Conservation (phyloP, 1,139 yeast species). For the Hansenula sp. region DNA sequence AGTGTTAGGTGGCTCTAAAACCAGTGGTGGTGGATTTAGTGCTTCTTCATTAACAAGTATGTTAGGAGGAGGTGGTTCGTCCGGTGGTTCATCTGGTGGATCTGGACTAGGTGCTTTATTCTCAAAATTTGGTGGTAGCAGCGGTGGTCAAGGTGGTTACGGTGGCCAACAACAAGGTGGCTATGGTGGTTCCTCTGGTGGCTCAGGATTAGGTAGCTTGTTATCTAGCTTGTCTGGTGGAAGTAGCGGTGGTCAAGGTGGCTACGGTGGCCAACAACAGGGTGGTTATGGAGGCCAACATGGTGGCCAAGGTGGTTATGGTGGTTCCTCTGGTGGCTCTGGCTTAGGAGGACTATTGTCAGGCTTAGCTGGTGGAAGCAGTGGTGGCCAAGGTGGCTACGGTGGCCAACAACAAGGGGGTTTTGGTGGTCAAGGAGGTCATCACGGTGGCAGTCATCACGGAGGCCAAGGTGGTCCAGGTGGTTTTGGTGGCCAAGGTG, state of each 20-base stretch:
- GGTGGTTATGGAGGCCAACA: slow-evolving; percentile 1
- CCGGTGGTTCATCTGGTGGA: slow-evolving; percentile 6
- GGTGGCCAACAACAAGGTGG: slow-evolving; percentile 3
- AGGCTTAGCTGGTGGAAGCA: background rate
- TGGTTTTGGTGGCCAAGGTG: background rate
- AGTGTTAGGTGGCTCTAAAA: slow-evolving; percentile 11
- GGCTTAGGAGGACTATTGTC: too few species aligned
- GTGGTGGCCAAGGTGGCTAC: background rate
- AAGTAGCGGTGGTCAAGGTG: background rate
- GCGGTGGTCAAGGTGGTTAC: slow-evolving; percentile 6
- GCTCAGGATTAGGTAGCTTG: too few species aligned
- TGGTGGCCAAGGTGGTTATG: background rate
- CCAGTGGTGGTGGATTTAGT: slow-evolving; percentile 11
- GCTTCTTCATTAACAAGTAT: slow-evolving; percentile 16
- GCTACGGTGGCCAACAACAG: background rate
- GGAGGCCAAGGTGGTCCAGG: slow-evolving; percentile 6
- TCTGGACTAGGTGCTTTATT: slow-evolving; percentile 6
- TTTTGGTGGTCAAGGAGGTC: background rate
- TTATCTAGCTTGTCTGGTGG: background rate
- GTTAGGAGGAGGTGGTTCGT: slow-evolving; percentile 8
- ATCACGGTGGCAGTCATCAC: slow-evolving; percentile 1
- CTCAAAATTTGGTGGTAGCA: slow-evolving; percentile 10
- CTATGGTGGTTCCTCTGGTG: background rate
- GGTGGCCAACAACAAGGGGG: slow-evolving; percentile 1
- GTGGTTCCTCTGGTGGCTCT: background rate